A percentile compares a stretch with the other conserved stretches of the same genome.
Conservation (phyloP, 2,329 filamentous ascomycete species). For the Colletotrichum sojae region DNA sequence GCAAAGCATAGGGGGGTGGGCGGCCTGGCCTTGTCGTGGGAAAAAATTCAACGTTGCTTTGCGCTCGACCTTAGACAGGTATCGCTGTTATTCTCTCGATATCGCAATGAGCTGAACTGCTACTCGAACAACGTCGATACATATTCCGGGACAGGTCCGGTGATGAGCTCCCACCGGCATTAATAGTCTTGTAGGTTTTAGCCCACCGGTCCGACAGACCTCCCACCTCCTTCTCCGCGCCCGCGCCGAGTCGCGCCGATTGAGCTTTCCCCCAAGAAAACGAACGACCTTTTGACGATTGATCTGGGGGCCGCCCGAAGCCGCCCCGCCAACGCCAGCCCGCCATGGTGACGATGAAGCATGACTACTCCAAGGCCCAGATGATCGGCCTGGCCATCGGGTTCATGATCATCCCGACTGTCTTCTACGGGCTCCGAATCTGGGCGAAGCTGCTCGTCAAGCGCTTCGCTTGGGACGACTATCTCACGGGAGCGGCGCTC, state of each 20-base stretch:
- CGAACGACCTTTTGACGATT: too few species aligned
- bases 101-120: neutral
- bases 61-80: too few species aligned
- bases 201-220: neutral
- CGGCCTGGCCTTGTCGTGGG: too few species aligned
- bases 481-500: constrained; percentile 33
- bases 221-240: too few species aligned
- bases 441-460: constrained; percentile 41
- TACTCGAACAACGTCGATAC: neutral
- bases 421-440: constrained; percentile 32
- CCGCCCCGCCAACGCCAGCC: neutral
- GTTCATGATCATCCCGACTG: constrained; percentile 36
- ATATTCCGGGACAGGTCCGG: constrained; percentile 1
- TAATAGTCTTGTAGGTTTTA: neutral
- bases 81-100: neutral
- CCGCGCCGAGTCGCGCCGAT: neutral
- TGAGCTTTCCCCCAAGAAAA: neutral
- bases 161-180: neutral
- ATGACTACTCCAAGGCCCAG: constrained; percentile 38
- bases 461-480: constrained; percentile 38
- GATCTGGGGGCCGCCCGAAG: neutral
- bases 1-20: too few species aligned
- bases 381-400: constrained; percentile 38
- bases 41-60: too few species aligned
- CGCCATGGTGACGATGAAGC: constrained; percentile 27